Evolutionary conservation across 2,329 filamentous ascomycete genomes (phyloP).

Genomic region (Didymella exigua): DNA sequence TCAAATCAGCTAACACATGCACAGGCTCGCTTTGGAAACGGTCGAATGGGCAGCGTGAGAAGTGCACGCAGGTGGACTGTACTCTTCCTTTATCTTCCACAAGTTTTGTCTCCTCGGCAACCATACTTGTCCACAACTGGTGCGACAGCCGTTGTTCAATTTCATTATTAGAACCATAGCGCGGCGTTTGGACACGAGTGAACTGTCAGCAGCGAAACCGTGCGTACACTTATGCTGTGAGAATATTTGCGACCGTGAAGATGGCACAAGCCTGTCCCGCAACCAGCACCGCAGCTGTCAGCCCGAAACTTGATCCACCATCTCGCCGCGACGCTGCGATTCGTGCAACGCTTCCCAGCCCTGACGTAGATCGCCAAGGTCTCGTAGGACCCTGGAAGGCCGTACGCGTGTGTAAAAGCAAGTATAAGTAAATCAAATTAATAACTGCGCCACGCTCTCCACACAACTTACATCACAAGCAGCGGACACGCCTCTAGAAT

Average conservation of each 20-base stretch:
- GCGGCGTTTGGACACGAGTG: conserved; percentile 16
- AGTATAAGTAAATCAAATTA: conserved; percentile 12
- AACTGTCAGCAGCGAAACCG: neutral
- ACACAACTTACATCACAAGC: neutral
- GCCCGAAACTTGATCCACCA: neutral
- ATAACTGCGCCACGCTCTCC: conserved; percentile 5
- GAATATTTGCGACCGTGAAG: neutral
- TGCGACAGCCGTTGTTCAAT: neutral
- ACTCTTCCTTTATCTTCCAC: neutral
- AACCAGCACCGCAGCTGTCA: conserved; percentile 3
- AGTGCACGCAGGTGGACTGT: neutral
- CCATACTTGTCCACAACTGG: neutral
- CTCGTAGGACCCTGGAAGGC: conserved; percentile 14
- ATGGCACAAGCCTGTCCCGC: neutral
- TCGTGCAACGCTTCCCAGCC: conserved; percentile 11
- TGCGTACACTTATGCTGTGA: neutral
- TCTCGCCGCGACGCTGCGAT: conserved; percentile 3
- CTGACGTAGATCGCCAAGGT: conserved; percentile 31
- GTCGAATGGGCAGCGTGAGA: conserved; percentile 78
- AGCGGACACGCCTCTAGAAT: neutral
- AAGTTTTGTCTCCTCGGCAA: neutral
- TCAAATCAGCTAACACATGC: neutral
- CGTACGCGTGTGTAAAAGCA: conserved; percentile 7
- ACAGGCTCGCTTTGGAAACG: conserved; percentile 70
- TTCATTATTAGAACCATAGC: conserved; percentile 13